A percentile compares a stretch with the other conserved stretches of the same genome.
These are phyloP conservation scores for Yarrowia bubula DNA, from an alignment of 805 yeast species.

Conservation along the genomic window DNA sequence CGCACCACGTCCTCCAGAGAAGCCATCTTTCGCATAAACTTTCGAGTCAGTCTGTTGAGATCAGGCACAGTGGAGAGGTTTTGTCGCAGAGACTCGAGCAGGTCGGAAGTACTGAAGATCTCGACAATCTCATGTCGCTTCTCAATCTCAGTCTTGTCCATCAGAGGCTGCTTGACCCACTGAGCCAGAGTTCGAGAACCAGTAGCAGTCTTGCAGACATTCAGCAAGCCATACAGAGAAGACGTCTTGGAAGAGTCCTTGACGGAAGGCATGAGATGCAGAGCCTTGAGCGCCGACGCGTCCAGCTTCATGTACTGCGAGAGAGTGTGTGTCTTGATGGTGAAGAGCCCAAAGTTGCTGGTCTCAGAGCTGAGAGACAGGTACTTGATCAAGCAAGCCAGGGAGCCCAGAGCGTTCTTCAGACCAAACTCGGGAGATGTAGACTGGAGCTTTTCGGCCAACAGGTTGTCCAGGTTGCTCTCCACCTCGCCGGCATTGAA, in stretches of 20 bases:
- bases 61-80: slow-evolving; percentile 75
- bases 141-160: slow-evolving; percentile 56
- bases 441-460: slow-evolving; percentile 27
- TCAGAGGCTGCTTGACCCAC: slow-evolving; percentile 95
- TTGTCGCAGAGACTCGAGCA: slow-evolving; percentile 61
- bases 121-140: slow-evolving; percentile 76
- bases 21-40: slow-evolving; percentile 54
- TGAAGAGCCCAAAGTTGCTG: slow-evolving; percentile 51
- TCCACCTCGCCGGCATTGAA: slow-evolving; percentile 70
- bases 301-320: slow-evolving; percentile 87
- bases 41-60: slow-evolving; percentile 68
- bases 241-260: slow-evolving; percentile 48
- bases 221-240: slow-evolving; percentile 79
- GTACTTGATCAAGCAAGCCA: slow-evolving; percentile 68
- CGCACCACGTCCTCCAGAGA: slow-evolving; percentile 86
- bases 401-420: slow-evolving; percentile 55
- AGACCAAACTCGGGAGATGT: slow-evolving; percentile 42
- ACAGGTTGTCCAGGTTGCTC: slow-evolving; percentile 69
- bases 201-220: slow-evolving; percentile 84
- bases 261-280: slow-evolving; percentile 74
- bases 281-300: slow-evolving; percentile 81
- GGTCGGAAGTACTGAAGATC: slow-evolving; percentile 48
- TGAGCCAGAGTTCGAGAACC: slow-evolving; percentile 85
- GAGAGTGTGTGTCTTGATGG: slow-evolving; percentile 65
- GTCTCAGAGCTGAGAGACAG: slow-evolving; percentile 61